Conservation (phyloP, 305 asterid species). For the Fraxinus dipetala region DNA sequence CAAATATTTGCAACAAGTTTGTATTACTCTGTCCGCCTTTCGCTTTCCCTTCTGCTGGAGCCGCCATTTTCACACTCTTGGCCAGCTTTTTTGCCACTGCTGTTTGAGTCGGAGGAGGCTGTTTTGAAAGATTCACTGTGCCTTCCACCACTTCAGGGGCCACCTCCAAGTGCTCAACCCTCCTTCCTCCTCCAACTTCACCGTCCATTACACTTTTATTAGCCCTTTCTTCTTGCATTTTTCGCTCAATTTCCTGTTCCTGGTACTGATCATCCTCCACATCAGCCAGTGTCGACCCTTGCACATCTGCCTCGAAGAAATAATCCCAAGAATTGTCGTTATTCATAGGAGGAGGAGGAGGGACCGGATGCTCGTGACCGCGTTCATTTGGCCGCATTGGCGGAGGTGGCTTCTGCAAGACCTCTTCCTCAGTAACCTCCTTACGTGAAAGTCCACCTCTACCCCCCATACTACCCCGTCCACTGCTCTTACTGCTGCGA, state of each 20-base stretch:
- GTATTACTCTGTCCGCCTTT: slow-evolving; percentile 35
- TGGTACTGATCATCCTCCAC: slow-evolving; percentile 53
- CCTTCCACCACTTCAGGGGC: slow-evolving; percentile 46
- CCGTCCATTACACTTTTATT: slow-evolving; percentile 46
- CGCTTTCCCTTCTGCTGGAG: slow-evolving; percentile 53
- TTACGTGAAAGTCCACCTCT: slow-evolving; percentile 42
- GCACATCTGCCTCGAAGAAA: slow-evolving; percentile 60
- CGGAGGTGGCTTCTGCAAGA: slow-evolving; percentile 37
- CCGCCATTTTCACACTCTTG: slow-evolving; percentile 56
- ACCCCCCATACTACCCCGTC: slow-evolving; percentile 23
- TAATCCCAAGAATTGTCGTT: slow-evolving; percentile 60
- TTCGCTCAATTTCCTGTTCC: slow-evolving; percentile 60
- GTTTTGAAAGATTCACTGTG: slow-evolving; percentile 51
- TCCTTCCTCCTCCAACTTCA: slow-evolving; percentile 30
- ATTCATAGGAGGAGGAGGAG: slow-evolving; percentile 42
- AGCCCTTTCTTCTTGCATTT: slow-evolving; percentile 54
- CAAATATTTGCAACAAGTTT: slow-evolving; percentile 63
- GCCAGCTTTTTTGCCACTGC: slow-evolving; percentile 40
- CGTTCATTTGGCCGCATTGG: slow-evolving; percentile 29
- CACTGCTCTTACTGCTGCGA: slow-evolving; percentile 53
- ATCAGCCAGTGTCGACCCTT: slow-evolving; percentile 65
- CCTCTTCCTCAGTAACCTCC: slow-evolving; percentile 39
- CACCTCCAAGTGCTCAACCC: slow-evolving; percentile 36
- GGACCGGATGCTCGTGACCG: slow-evolving; percentile 34
- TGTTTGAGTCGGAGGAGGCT: slow-evolving; percentile 54